Percentiles rank a stretch among this genome's conserved stretches.
These are phyloP conservation scores for Umbellularia californica DNA, from an alignment of 164 flowering plant species.

Conservation along the genomic window DNA sequence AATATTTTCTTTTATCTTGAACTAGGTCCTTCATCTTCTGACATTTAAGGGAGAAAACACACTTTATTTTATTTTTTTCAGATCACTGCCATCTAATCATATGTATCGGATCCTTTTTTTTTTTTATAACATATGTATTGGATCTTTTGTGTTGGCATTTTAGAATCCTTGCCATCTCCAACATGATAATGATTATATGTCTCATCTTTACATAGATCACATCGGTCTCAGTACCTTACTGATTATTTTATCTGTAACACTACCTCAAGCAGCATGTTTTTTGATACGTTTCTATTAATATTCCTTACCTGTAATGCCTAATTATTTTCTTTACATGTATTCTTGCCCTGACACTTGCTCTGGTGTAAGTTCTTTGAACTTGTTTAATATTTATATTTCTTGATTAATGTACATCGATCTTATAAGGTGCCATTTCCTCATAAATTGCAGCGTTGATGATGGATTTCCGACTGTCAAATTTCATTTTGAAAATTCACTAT, in stretches of 20 bases:
- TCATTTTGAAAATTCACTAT: conserved; percentile 49
- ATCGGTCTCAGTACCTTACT: background rate
- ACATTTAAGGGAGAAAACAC: too few relatives aligned
- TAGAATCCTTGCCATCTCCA: too few relatives aligned
- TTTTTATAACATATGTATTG: too few relatives aligned
- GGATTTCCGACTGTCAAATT: conserved; percentile 72
- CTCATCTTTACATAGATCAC: too few relatives aligned
- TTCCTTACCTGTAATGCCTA: background rate
- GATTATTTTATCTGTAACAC: background rate
- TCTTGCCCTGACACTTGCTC: background rate
- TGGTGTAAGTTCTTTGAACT: background rate
- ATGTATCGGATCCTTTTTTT: too few relatives aligned
- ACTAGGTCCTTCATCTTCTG: too few relatives aligned
- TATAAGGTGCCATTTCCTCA: background rate
- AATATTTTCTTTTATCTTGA: too few relatives aligned
- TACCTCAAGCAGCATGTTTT: background rate
- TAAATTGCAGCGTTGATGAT: conserved; percentile 60
- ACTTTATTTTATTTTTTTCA: too few relatives aligned
- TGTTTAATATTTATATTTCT: background rate
- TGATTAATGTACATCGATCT: background rate
- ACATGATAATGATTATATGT: too few relatives aligned
- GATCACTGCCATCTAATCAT: too few relatives aligned
- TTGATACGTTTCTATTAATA: background rate
- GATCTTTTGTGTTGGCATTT: too few relatives aligned
- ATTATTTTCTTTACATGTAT: background rate